Conservation (phyloP, 139 green algal genomes). For the Axilococcus clingmanii region DNA sequence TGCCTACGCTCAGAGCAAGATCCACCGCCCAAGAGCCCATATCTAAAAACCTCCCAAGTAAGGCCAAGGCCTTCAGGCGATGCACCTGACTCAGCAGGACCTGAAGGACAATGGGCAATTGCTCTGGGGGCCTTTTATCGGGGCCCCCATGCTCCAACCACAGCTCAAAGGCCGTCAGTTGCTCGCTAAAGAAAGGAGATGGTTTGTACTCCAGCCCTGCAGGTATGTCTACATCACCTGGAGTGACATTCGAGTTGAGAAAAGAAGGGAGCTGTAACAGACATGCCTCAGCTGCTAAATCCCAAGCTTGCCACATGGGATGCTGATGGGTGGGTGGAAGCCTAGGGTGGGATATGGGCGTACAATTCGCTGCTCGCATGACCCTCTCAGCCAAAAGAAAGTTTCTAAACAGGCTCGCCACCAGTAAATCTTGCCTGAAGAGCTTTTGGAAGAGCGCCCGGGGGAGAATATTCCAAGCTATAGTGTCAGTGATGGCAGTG, state of each 20-base stretch:
- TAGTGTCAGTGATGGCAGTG: slow-evolving; percentile 99
- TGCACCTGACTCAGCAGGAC: slow-evolving; percentile 95
- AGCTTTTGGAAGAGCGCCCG: slow-evolving; percentile 92
- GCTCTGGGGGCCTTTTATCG: slow-evolving; percentile 85
- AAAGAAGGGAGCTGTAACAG: slow-evolving; percentile 71
- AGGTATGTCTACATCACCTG: too few relatives aligned
- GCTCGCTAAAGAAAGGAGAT: slow-evolving; percentile 89
- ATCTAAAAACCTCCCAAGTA: slow-evolving; percentile 94
- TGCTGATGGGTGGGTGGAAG: slow-evolving; percentile 94
- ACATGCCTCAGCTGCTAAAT: slow-evolving; percentile 94
- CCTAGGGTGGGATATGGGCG: slow-evolving; percentile 48
- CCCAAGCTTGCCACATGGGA: slow-evolving; percentile 93
- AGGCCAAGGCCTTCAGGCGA: slow-evolving; percentile 80
- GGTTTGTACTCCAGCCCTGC: slow-evolving; percentile 31
- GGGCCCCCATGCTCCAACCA: slow-evolving; percentile 82
- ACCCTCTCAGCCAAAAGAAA: slow-evolving; percentile 96
- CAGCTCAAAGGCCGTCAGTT: slow-evolving; percentile 97
- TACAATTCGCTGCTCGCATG: slow-evolving; percentile 78
- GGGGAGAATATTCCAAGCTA: slow-evolving; percentile 97
- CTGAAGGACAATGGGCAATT: slow-evolving; percentile 98
- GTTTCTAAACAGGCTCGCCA: slow-evolving; percentile 96
- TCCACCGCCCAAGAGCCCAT: slow-evolving; percentile 97
- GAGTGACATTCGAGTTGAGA: slow-evolving; percentile 8
- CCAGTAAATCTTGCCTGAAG: slow-evolving; percentile 95
- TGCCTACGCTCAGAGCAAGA: slow-evolving; percentile 91